Base-by-base conservation (phyloP, 202 grass and related monocot species). In the Cymbopogon flexuosus region DNA sequence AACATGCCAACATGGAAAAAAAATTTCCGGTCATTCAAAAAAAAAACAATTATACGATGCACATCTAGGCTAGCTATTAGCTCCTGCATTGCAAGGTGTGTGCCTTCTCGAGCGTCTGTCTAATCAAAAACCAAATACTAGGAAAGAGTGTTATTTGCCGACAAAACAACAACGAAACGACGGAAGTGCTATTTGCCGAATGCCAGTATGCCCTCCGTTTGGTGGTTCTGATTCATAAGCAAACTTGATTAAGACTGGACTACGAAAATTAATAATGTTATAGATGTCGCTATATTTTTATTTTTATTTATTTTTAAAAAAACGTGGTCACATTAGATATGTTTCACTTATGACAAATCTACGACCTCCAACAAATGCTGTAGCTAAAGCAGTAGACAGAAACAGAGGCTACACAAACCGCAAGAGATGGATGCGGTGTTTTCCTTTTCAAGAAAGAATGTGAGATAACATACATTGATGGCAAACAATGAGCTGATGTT, bases 391-490 rank as follows among this genome's bases (percentile, higher is more conserved):
- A 27, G 3, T 74, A 33, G 3, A 60, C 15, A 52, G 23, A 64
- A 59, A 64, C 15, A 35, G 29, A 31, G 16, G 8, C 51, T 79
- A 63, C 75, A 79, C 62, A 79, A 64, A 71, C 75, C 75, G 74
- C 79, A 70, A 34, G 37, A 49, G 70, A 27, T 27, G 27, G 27
- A 27, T 27, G 62, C 79, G 75, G 62, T 23, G 37, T 69, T 84
- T 80, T 83, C 80, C 70, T 76, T 82, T 90, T 80, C 33, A 79
- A 62, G 6, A 69, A 86, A 85, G 78, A 82, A 82, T 85, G 78
- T 77, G 49, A 73, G 52, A 67, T 66, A 75, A 40, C 59, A 78
- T 81, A 77, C 70, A 90, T 81, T 78, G 84, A 84, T 70, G 68
- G 14, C 29, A 85, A 91, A 67, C 79, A 85, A 82, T 85, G 79